Base-by-base conservation (phyloP, 225 moss, liverwort and hornwort species). In the Pseudoscleropodium purum region DNA sequence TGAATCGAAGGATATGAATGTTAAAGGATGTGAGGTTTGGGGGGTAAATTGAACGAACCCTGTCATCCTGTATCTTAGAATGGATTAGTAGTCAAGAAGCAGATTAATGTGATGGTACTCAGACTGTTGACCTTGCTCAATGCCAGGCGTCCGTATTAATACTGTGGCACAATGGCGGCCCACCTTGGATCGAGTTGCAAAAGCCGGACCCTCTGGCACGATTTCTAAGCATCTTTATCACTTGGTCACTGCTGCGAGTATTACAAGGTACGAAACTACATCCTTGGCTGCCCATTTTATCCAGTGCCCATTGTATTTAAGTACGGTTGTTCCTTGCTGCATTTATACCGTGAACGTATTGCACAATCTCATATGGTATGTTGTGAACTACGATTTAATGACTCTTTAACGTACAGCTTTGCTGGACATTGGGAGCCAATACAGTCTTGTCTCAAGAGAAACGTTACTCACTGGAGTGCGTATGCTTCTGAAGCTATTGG, bases 211-310 rank as follows among this genome's bases (percentile, higher is more conserved):
- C 95, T 72, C 92, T 97, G 45, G 97, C 96, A 84, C 96, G 92
- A 84, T 92, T 98, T 68, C 91, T 98, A 34, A 98, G 96, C 92
- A 95, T 98, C 85, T 98, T 98, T 78, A 98, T 98, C 82, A 97
- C 98, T 69, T 97, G 97, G 93, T 95, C 98, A 54, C 82, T 96
- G 47, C 90, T 98, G 79, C 95, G 98, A 83, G 93, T 95, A 89
- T 69, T 97, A 79, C 98, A 97, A 95, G 95, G 98, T 98, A 93
- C 72, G 18, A 77, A 62, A 87, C 51, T 68, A 52, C 57, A 72
- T 83, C 45, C 30, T 88, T 66, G 59, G 13, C 72, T 88, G 49
- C 77, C 65, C 66, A 45, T 47, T 54, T 51, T 78, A 73, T 64
- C 34, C 36, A 75, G 41, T 30, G 56, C 21, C 49, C 54, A 64